A percentile compares a stretch with the other conserved stretches of the same genome.
Conservation (phyloP, 1,284 basidiomycete species). For the Entoloma clypeatum region DNA sequence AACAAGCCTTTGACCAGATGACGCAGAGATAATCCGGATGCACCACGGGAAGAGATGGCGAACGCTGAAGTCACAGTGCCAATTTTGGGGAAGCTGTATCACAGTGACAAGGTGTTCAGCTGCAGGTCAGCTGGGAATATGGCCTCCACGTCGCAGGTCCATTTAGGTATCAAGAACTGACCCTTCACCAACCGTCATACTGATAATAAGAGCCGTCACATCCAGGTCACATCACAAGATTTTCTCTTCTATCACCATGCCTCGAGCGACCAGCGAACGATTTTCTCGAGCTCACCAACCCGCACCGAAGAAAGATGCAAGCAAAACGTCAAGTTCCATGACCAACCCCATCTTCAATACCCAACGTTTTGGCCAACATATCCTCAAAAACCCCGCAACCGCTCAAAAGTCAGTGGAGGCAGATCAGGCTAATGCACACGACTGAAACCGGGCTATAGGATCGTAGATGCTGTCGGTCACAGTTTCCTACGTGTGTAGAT, state of each 20-base stretch:
- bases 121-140: no score
- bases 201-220: not conserved
- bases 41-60: no score
- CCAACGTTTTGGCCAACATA: slow-evolving; percentile 94
- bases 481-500: not conserved
- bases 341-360: slow-evolving; percentile 91
- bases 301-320: slow-evolving; percentile 59
- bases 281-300: slow-evolving; percentile 76
- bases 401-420: slow-evolving; percentile 71
- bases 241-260: slow-evolving; percentile 45
- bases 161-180: no score
- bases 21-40: no score
- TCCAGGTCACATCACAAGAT: slow-evolving; percentile 3
- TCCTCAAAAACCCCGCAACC: slow-evolving; percentile 90
- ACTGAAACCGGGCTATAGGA: slow-evolving; percentile 41
- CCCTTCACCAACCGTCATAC: not conserved
- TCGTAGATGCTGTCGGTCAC: slow-evolving; percentile 55
- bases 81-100: no score
- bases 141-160: no score
- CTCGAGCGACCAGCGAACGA: slow-evolving; percentile 83
- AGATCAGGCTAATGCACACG: slow-evolving; percentile 6
- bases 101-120: no score
- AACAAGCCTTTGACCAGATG: no score
- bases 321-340: slow-evolving; percentile 44
- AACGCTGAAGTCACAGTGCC: no score